phyloP scores from a whole-genome alignment of 1,284 basidiomycete genomes.

The Microbotryum silenes-acaulis region DNA sequence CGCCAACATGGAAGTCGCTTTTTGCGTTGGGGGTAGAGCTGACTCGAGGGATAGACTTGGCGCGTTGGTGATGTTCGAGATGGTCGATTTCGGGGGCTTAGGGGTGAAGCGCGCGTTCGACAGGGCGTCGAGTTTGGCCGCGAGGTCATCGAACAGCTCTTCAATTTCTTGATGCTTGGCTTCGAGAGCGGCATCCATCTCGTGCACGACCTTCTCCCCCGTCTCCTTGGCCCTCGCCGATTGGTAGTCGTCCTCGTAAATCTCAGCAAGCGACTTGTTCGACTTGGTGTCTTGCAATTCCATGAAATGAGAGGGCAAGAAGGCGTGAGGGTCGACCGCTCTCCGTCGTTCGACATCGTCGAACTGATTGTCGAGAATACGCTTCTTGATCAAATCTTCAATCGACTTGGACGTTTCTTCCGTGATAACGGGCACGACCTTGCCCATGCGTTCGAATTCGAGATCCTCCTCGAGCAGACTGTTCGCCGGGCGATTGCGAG shows the following conservation, averaged over 20 bases:
- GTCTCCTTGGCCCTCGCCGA: conserved; percentile 52
- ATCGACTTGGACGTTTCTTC: conserved; percentile 75
- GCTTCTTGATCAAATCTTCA: conserved; percentile 84
- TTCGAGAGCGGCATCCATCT: conserved; percentile 77
- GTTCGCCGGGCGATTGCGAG: conserved; percentile 77
- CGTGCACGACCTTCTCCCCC: conserved; percentile 51
- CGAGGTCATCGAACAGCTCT: conserved; percentile 73
- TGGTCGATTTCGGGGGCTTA: conserved; percentile 83
- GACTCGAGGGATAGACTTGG: conserved; percentile 82
- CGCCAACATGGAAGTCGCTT: conserved; percentile 72
- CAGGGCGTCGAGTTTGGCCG: conserved; percentile 82
- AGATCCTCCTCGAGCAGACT: conserved; percentile 88
- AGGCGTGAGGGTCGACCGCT: conserved; percentile 71
- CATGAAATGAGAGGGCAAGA: conserved; percentile 80
- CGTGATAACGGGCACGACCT: conserved; percentile 79
- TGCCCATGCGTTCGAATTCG: conserved; percentile 83
- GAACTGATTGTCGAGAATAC: conserved; percentile 76
- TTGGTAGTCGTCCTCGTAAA: conserved; percentile 90
- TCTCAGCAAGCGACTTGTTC: conserved; percentile 81
- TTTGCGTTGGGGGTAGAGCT: conserved; percentile 73
- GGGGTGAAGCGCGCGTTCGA: conserved; percentile 94
- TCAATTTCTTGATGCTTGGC: conserved; percentile 85
- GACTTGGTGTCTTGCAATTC: conserved; percentile 86
- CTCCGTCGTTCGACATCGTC: conserved; percentile 84
- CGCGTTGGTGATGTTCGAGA: conserved; percentile 76